Evolutionary conservation across 2,329 filamentous ascomycete genomes (phyloP).

Genomic region (Botrytis deweyae): DNA sequence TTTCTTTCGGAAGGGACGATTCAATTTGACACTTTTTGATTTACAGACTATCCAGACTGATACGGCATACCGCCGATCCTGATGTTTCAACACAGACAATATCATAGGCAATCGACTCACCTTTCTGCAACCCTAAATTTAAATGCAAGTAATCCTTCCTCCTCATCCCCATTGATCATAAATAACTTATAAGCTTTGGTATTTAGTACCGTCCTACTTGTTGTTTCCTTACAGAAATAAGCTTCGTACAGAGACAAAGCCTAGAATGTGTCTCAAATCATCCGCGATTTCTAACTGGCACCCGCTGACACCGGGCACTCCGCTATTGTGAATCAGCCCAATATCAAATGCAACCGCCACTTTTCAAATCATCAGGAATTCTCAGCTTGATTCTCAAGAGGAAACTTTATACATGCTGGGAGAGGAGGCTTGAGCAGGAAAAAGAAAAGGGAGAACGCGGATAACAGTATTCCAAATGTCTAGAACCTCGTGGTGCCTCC

Average conservation of each 20-base stretch:
- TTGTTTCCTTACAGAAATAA: neutral
- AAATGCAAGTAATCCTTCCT: neutral
- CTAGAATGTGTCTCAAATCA: neutral
- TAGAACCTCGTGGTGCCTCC: neutral
- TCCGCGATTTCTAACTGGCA: neutral
- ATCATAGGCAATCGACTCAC: neutral
- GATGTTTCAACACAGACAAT: neutral
- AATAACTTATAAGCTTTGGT: neutral
- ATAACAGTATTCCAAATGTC: neutral
- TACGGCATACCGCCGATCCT: neutral
- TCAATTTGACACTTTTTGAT: neutral
- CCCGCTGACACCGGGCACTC: neutral
- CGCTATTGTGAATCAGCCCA: neutral
- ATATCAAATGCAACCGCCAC: neutral
- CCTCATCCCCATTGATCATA: neutral
- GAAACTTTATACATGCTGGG: neutral
- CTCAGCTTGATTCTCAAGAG: neutral
- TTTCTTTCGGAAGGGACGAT: neutral
- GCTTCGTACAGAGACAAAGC: neutral
- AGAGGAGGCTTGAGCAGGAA: neutral
- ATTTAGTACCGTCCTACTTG: neutral
- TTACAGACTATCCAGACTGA: neutral
- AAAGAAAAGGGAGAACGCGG: neutral
- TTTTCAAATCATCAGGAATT: neutral
- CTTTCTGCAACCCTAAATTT: neutral